Evolutionary conservation across 371 early-diverging fungal species (phyloP).

Genomic region (Massospora cicadina): DNA sequence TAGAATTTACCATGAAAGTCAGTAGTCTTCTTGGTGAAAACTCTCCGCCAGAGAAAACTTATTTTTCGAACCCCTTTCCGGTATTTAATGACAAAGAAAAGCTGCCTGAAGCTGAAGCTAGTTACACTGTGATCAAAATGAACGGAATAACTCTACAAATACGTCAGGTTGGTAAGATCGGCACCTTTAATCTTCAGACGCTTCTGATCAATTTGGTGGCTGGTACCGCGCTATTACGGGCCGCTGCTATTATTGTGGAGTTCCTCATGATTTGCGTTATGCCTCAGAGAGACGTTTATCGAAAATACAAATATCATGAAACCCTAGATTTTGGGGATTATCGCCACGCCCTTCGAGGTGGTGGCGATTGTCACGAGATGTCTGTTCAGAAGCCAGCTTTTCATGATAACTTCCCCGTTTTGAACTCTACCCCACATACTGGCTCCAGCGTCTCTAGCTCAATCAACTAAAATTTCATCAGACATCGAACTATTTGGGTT

Average conservation of each 20-base stretch:
- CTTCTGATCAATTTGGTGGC: conserved; percentile 30
- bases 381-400: not conserved
- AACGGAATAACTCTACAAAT: conserved; percentile 31
- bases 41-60: not conserved
- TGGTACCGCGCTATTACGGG: conserved; percentile 26
- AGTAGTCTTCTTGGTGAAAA: not conserved
- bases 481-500: too few relatives aligned
- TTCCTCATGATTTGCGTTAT: conserved; percentile 27
- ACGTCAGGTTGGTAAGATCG: conserved; percentile 29
- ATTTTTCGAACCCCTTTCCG: not conserved
- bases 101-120: not conserved
- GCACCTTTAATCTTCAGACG: conserved; percentile 26
- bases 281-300: conserved; percentile 23
- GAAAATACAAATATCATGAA: conserved; percentile 21
- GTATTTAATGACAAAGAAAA: not conserved
- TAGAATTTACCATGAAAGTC: not conserved
- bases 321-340: conserved; percentile 18
- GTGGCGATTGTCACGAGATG: not conserved
- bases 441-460: too few relatives aligned
- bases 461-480: too few relatives aligned
- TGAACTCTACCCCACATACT: not conserved
- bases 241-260: conserved; percentile 31
- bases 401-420: not conserved
- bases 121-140: not conserved
- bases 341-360: not conserved